Evolutionary conservation across 768 basidiomycete genomes (phyloP).

Genomic region (Macrocybe gigantea): DNA sequence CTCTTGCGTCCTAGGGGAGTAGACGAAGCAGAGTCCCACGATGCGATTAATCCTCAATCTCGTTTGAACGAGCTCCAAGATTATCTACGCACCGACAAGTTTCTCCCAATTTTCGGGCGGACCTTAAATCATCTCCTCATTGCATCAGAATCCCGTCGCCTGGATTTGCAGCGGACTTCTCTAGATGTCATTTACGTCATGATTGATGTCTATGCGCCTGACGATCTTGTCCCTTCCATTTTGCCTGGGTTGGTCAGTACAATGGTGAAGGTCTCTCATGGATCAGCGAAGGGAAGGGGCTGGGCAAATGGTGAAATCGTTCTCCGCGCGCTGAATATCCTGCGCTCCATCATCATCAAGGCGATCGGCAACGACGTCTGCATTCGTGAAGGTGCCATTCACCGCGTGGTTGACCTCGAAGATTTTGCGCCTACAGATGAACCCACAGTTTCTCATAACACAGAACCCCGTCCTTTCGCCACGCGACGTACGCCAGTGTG

Average conservation of each 20-base stretch:
- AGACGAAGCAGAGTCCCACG: constrained; percentile 29
- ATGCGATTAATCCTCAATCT: constrained; percentile 14
- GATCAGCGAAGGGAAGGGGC: constrained; percentile 43
- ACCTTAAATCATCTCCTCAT: constrained; percentile 70
- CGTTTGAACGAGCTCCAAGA: constrained; percentile 32
- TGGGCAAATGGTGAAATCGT: constrained; percentile 74
- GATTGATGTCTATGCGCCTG: constrained; percentile 53
- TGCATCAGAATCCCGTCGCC: constrained; percentile 48
- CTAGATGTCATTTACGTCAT: constrained; percentile 53
- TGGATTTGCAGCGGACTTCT: constrained; percentile 58
- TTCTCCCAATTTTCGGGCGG: constrained; percentile 78
- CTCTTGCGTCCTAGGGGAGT: constrained; percentile 50
- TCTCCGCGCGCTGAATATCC: constrained; percentile 47
- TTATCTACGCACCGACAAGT: constrained; percentile 39
- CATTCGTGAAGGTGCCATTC: constrained; percentile 51
- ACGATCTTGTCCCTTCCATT: constrained; percentile 52
- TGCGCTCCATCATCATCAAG: constrained; percentile 47
- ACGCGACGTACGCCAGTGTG: constrained; percentile 68
- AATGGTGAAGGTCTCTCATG: constrained; percentile 68
- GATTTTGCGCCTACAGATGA: constrained; percentile 40
- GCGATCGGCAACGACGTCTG: constrained; percentile 69
- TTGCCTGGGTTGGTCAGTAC: constrained; percentile 81
- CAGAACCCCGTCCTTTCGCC: constrained; percentile 30
- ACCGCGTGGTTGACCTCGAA: constrained; percentile 51
- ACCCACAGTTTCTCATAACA: constrained; percentile 10